Conservation (phyloP, 2,329 filamentous ascomycete genomes). For the Thermomyces lanuginosus region DNA sequence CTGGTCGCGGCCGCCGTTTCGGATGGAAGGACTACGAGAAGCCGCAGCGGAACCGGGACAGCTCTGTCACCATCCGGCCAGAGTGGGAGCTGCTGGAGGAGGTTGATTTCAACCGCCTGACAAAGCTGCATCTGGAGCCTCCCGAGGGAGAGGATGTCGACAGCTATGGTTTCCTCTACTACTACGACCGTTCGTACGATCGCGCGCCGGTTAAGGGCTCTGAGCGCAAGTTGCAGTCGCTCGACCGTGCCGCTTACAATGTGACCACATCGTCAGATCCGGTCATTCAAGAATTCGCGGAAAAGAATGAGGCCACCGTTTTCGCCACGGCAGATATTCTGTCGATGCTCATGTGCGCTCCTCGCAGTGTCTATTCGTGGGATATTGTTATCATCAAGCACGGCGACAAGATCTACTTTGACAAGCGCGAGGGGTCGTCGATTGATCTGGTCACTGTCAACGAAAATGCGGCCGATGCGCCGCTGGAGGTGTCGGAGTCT, state of each 20-base stretch:
- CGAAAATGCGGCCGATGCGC: slow-evolving; percentile 92
- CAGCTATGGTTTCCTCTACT: slow-evolving; percentile 92
- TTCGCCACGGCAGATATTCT: slow-evolving; percentile 95
- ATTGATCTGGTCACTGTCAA: slow-evolving; percentile 98
- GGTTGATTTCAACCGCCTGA: slow-evolving; percentile 91
- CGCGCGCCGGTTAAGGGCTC: slow-evolving; percentile 79
- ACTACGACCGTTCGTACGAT: slow-evolving; percentile 92
- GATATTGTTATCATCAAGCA: slow-evolving; percentile 88
- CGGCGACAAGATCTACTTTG: slow-evolving; percentile 93
- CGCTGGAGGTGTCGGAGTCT: slow-evolving; percentile 67
- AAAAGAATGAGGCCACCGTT: slow-evolving; percentile 89
- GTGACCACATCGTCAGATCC: slow-evolving; percentile 93
- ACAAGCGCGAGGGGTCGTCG: slow-evolving; percentile 90
- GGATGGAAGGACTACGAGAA: slow-evolving; percentile 99
- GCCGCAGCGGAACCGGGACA: slow-evolving; percentile 87
- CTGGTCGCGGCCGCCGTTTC: slow-evolving; percentile 65
- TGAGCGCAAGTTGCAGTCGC: slow-evolving; percentile 70
- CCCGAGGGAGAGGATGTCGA: slow-evolving; percentile 92
- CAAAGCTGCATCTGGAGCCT: slow-evolving; percentile 88
- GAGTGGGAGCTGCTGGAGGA: slow-evolving; percentile 95
- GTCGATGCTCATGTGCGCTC: slow-evolving; percentile 98
- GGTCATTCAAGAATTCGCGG: slow-evolving; percentile 88
- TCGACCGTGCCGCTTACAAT: slow-evolving; percentile 94
- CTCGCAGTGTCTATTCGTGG: slow-evolving; percentile 95
- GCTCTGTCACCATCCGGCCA: slow-evolving; percentile 86